A percentile compares a stretch with the other conserved stretches of the same genome.
phyloP scores from a whole-genome alignment of 768 basidiomycete genomes.

The Tubosaeta brunneosetosa region DNA sequence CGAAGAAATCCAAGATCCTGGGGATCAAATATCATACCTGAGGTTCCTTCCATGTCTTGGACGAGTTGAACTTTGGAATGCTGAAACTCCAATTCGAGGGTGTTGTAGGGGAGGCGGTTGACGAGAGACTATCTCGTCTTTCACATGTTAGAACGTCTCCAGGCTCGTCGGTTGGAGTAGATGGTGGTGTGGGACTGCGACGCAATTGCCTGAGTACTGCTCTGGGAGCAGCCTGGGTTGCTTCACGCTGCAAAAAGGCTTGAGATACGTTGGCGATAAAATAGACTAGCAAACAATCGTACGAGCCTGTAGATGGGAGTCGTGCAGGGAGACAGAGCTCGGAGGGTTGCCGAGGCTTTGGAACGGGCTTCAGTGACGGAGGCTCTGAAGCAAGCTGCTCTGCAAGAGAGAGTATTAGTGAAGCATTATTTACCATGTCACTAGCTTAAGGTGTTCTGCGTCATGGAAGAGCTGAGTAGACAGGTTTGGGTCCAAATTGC shows the following conservation, averaged over 20 bases:
- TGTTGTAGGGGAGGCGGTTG: slow-evolving; percentile 18
- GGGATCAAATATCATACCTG: slow-evolving; percentile 36
- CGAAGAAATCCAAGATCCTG: neutral
- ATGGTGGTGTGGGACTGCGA: slow-evolving; percentile 39
- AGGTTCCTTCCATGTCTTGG: slow-evolving; percentile 45
- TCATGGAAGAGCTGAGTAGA: slow-evolving; percentile 10
- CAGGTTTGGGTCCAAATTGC: neutral
- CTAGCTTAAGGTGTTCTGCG: neutral
- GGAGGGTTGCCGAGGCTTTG: slow-evolving; percentile 41
- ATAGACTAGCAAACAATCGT: slow-evolving; percentile 1
- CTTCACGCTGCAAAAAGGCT: slow-evolving; percentile 75
- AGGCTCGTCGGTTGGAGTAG: slow-evolving; percentile 20
- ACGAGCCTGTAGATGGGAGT: slow-evolving; percentile 62
- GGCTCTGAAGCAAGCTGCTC: slow-evolving; percentile 21
- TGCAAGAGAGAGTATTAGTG: slow-evolving; percentile 28
- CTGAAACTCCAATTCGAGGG: slow-evolving; percentile 12
- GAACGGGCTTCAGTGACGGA: slow-evolving; percentile 15
- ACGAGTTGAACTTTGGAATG: slow-evolving; percentile 10
- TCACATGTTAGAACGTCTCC: slow-evolving; percentile 9
- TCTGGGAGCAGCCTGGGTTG: slow-evolving; percentile 50
- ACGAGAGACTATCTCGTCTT: slow-evolving; percentile 14
- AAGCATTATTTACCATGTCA: slow-evolving; percentile 52
- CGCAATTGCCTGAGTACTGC: slow-evolving; percentile 54
- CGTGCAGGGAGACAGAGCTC: slow-evolving; percentile 62
- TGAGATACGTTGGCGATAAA: slow-evolving; percentile 25